A percentile compares a stretch with the other conserved stretches of the same genome.
Evolutionary conservation across 257 asterid genomes (phyloP).

Genomic region (Solanum virginianum): DNA sequence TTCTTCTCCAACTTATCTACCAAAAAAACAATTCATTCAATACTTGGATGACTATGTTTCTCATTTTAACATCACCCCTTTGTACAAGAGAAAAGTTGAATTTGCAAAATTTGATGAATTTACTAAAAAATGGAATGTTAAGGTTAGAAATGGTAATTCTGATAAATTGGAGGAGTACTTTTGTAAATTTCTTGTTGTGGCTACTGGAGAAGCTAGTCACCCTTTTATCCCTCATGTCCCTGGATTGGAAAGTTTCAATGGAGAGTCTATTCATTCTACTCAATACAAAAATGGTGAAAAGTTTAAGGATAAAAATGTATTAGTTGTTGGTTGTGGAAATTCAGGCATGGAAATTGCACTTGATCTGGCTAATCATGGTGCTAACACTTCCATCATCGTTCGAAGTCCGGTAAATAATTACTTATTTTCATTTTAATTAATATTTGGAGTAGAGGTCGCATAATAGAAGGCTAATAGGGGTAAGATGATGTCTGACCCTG

Average conservation of each 20-base stretch:
- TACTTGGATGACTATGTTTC: constrained; percentile 56
- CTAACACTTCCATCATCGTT: constrained; percentile 47
- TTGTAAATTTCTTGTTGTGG: constrained; percentile 56
- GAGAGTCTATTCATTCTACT: constrained; percentile 60
- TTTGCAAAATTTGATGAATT: constrained; percentile 24
- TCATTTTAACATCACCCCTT: constrained; percentile 28
- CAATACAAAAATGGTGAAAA: constrained; percentile 33
- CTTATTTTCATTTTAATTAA: neutral
- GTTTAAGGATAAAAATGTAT: constrained; percentile 21
- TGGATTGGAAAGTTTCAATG: constrained; percentile 38
- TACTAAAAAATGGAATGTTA: constrained; percentile 26
- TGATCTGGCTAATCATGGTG: constrained; percentile 57
- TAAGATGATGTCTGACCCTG: too few relatives aligned
- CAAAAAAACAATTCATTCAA: constrained; percentile 17
- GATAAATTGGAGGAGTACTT: constrained; percentile 24
- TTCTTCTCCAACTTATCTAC: constrained; percentile 30
- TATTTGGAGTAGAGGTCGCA: too few relatives aligned
- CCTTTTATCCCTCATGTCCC: constrained; percentile 33
- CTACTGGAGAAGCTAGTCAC: constrained; percentile 58
- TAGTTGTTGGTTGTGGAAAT: constrained; percentile 86
- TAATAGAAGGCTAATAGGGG: too few relatives aligned
- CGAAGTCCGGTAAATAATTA: constrained; percentile 53
- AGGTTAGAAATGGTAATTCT: constrained; percentile 20
- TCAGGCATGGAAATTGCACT: constrained; percentile 83
- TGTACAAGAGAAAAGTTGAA: constrained; percentile 28